Evolutionary conservation across 768 basidiomycete genomes (phyloP), one percentile per base, ranked within the genome.

Genomic region (Tricholoma sp.): DNA sequence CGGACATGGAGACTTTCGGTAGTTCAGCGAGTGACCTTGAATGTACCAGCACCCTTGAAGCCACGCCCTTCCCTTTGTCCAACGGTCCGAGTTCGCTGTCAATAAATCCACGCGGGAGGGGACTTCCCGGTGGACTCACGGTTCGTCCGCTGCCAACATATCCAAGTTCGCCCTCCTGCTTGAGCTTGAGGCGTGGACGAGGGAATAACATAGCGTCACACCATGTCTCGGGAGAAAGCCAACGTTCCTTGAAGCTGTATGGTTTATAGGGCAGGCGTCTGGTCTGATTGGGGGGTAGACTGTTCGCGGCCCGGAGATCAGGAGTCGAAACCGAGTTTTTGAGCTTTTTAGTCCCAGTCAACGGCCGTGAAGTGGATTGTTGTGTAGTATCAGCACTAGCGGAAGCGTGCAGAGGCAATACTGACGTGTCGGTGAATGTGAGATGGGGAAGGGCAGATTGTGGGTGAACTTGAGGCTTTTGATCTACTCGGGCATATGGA

Each of bases 201-300:
- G 90, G 90, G 55, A 91, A 85, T 24, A 91, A 68, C 8, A 91
- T 63, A 0, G 88, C 89, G 59, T 91, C 88, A 69, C 89, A 92
- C 88, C 89, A 90, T 15, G 85, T 84, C 70, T 91, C 88, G 0
- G 88, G 81, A 2, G 84, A 81, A 1, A 90, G 63, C 87, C 86
- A 90, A 6, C 83, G 74, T 31, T 88, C 84, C 59, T 76, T 81
- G 41, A 67, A 58, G 11, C 51, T 13, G 7, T 48, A 50, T 17
- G 33, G 9, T 55, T 62, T 63, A 4, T 56, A 12, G 0, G 53
- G 28, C 13, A 37, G 49, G 6, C 24, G 52, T 33, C 33, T 57
- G 31, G 13, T 18, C 15, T 29, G 57, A 18, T 17, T 29, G 44
- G 44, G 50, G n/a, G 58, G 41, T 6, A 31, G n/a, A n/a, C 51